Evolutionary conservation across 2,329 filamentous ascomycete species (phyloP), one percentile per base, ranked within the genome.

Genomic region (Ramularia collo-cygni): DNA sequence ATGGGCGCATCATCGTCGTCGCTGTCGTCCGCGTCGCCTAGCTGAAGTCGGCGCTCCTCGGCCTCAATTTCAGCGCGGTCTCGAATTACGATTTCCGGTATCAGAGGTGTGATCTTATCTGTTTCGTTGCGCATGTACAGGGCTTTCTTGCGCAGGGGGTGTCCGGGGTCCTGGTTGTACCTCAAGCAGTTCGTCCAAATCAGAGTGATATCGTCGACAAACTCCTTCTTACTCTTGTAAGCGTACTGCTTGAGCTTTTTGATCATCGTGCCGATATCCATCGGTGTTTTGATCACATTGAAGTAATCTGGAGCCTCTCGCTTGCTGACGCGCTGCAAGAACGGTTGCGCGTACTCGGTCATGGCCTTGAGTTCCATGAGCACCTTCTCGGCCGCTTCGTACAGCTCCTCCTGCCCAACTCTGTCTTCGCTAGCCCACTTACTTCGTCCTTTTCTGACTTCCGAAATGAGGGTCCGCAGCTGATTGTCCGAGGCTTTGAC

Each of bases 341-440:
- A 98, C 2, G 92, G 88, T n/a, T 86, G 87, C 1, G 92, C 95
- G 64, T 95, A 93, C 63, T 98, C 92, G 2, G 88, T 95, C 69
- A 93, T 89, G 26, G 92, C 92, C 64, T 96, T 96, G 40, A 98
- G 78, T 63, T 96, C 90, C 58, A 89, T 94, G 57, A 98, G 73
- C 37, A 98, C 92, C 68, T 96, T 96, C 63, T 98, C 92, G 10
- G 92, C 74, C 8, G 92, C 87, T 67, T 98, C 92, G 61, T 98
- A 98, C 4, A 98, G 74, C 64, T 98, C 92, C 64, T 98, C 92
- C 64, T 98, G 92, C 44, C 92, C 90, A 46, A 98, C 83, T 53
- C 93, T 92, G 54, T 98, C 92, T 64, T 96, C 92, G 61, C 85
- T 96, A 3, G 92, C 90, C 92, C 92, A 98, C 67, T 98, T 98